Evolutionary conservation across 495 filamentous ascomycete species (phyloP).

Genomic region (Xylaria bambusicola): DNA sequence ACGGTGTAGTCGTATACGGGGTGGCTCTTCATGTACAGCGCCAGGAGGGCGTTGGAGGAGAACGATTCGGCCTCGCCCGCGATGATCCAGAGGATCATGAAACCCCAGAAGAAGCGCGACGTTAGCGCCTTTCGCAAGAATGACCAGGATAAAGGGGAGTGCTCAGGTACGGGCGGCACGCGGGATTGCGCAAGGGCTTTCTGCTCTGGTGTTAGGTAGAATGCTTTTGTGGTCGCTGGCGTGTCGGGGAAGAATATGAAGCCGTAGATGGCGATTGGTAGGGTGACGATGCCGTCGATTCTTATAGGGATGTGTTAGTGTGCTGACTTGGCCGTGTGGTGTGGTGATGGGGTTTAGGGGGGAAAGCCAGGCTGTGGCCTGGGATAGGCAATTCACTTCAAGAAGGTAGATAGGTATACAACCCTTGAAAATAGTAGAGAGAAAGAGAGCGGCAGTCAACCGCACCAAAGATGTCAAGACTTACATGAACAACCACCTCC

Average conservation of each 20-base stretch:
- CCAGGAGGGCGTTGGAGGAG: constrained; percentile 49
- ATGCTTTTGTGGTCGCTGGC: constrained; percentile 53
- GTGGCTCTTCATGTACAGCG: constrained; percentile 48
- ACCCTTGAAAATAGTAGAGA: background rate
- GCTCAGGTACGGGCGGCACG: constrained; percentile 33
- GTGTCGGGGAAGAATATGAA: constrained; percentile 63
- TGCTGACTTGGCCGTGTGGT: background rate
- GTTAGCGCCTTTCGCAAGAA: constrained; percentile 46
- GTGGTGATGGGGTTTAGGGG: too few species aligned
- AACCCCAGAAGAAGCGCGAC: constrained; percentile 52
- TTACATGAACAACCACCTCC: constrained; percentile 67
- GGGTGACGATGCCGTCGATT: constrained; percentile 38
- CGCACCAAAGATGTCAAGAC: too few species aligned
- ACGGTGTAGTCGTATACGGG: constrained; percentile 41
- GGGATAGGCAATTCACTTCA: too few species aligned
- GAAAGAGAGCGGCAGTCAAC: constrained; percentile 20
- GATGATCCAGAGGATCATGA: constrained; percentile 53
- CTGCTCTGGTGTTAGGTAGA: constrained; percentile 51
- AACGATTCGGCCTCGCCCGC: constrained; percentile 53
- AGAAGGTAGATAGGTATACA: too few species aligned
- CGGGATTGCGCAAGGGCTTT: constrained; percentile 46
- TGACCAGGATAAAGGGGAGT: constrained; percentile 36
- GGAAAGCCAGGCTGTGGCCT: too few species aligned
- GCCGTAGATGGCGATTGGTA: constrained; percentile 62
- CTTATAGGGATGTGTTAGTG: constrained; percentile 33